Percentiles rank a stretch among this genome's conserved stretches.
Conservation (phyloP, 2,329 filamentous ascomycete genomes). For the Colletotrichum sp. region DNA sequence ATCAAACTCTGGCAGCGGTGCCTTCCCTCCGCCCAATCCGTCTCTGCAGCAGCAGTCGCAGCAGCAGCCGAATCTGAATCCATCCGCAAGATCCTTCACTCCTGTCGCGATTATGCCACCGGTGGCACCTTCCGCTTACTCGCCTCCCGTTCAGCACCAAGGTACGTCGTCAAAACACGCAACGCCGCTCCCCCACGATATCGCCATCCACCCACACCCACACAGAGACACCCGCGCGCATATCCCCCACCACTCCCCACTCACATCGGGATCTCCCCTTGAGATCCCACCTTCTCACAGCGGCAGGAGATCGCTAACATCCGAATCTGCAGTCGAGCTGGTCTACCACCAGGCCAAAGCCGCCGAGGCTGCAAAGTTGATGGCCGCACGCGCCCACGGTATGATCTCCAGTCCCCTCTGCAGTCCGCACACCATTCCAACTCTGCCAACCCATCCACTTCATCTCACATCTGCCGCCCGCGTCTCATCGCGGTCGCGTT, state of each 20-base stretch:
- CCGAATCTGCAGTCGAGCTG: not conserved
- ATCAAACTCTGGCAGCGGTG: not conserved
- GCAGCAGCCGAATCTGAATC: not conserved
- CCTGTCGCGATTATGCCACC: not conserved
- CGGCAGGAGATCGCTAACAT: not conserved
- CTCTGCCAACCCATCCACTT: not conserved
- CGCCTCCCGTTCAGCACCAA: not conserved
- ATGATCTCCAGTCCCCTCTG: not conserved
- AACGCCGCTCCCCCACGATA: not conserved
- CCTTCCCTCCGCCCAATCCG: not conserved
- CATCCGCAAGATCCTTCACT: not conserved
- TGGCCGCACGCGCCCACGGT: not conserved
- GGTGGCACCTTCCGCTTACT: not conserved
- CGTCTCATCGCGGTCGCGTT: not conserved
- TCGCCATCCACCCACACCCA: not conserved
- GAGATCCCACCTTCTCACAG: not conserved
- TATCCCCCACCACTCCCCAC: not conserved
- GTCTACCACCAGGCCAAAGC: slow-evolving; percentile 3
- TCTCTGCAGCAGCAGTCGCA: not conserved
- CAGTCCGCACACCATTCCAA: not conserved
- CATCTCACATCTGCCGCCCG: not conserved
- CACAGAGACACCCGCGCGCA: not conserved
- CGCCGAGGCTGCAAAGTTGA: slow-evolving; percentile 1
- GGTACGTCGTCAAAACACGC: not conserved
- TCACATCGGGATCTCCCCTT: not conserved